phyloP scores from a whole-genome alignment of 108 stramenopile species.

The Fistulifera solaris region DNA sequence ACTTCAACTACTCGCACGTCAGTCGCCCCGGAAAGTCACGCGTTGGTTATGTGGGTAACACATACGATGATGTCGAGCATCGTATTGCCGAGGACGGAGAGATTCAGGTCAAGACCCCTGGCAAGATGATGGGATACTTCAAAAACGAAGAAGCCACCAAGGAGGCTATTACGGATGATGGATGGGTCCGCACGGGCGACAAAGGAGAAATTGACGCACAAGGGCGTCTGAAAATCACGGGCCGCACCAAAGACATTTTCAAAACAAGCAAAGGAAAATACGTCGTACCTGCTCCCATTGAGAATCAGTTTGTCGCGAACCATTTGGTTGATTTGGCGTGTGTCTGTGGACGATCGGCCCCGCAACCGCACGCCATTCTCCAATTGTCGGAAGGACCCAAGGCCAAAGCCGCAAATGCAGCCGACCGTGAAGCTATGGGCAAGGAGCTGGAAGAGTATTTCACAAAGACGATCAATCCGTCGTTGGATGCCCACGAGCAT shows the following conservation, averaged over 20 bases:
- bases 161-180: slow-evolving; percentile 72
- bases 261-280: slow-evolving; percentile 80
- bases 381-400: slow-evolving; percentile 49
- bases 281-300: slow-evolving; percentile 73
- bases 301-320: slow-evolving; percentile 47
- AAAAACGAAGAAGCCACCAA: slow-evolving; percentile 78
- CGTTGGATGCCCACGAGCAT: slow-evolving; percentile 53
- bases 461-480: slow-evolving; percentile 31
- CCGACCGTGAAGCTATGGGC: slow-evolving; percentile 34
- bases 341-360: slow-evolving; percentile 54
- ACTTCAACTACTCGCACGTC: slow-evolving; percentile 72
- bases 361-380: slow-evolving; percentile 54
- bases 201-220: slow-evolving; percentile 65
- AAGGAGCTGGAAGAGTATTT: slow-evolving; percentile 44
- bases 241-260: slow-evolving; percentile 80
- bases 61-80: slow-evolving; percentile 53
- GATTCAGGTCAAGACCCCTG: slow-evolving; percentile 70
- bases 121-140: slow-evolving; percentile 74
- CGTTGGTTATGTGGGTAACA: slow-evolving; percentile 62
- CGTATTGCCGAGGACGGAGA: slow-evolving; percentile 68
- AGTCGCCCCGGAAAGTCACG: slow-evolving; percentile 31
- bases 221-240: slow-evolving; percentile 80
- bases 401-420: slow-evolving; percentile 35
- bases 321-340: slow-evolving; percentile 54
- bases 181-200: slow-evolving; percentile 84